Conservation (phyloP, 805 yeast species). For the Ogataea corticis region DNA sequence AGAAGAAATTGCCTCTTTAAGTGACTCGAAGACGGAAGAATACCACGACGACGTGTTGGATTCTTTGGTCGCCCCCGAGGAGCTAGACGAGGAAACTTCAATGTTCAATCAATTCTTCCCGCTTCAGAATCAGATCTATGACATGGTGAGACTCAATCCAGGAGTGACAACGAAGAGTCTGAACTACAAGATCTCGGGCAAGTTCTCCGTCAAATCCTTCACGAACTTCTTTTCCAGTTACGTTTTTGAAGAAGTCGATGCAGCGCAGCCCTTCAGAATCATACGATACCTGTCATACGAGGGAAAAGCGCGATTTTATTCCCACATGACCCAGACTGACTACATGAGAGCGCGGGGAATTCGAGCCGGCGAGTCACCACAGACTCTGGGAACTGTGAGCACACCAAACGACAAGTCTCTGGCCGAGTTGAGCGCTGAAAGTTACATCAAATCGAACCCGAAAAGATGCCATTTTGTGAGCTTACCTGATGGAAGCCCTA, state of each 20-base stretch:
- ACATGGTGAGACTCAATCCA: conserved; percentile 38
- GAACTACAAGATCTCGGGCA: conserved; percentile 52
- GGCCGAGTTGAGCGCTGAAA: conserved; percentile 18
- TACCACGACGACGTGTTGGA: conserved; percentile 38
- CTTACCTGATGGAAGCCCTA: conserved; percentile 8
- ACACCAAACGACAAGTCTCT: conserved; percentile 9
- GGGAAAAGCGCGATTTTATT: conserved; percentile 71
- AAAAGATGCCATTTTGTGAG: conserved; percentile 10
- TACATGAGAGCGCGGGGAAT: conserved; percentile 35
- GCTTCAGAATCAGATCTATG: conserved; percentile 60
- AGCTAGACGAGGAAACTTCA: conserved; percentile 25
- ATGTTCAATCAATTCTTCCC: conserved; percentile 59
- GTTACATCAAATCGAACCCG: conserved; percentile 10
- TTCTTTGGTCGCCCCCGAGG: conserved; percentile 25
- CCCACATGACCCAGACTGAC: conserved; percentile 54
- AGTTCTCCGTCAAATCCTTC: conserved; percentile 41
- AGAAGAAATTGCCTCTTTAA: conserved; percentile 11
- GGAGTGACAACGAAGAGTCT: conserved; percentile 68
- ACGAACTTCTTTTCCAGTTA: conserved; percentile 13
- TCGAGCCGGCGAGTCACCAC: conserved; percentile 7
- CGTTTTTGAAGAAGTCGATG: conserved; percentile 22
- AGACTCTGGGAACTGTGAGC: background rate
- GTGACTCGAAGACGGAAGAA: conserved; percentile 14
- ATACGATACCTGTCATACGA: conserved; percentile 68
- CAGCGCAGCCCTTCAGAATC: conserved; percentile 32